Evolutionary conservation across 2,329 filamentous ascomycete species (phyloP), one percentile per base, ranked within the genome.

Genomic region (Pseudopithomyces chartarum): DNA sequence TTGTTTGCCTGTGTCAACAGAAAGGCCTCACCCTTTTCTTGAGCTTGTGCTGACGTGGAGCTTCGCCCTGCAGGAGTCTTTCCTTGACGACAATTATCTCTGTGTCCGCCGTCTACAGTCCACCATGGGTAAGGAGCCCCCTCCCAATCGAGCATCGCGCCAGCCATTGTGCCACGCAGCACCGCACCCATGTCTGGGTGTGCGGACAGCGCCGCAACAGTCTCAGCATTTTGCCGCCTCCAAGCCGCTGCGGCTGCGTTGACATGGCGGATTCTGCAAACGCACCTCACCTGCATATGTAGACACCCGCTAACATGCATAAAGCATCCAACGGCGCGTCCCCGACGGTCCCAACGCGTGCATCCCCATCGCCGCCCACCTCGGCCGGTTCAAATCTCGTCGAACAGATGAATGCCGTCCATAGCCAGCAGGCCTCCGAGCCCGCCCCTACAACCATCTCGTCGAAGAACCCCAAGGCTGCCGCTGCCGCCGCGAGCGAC

Each of bases 401-500:
- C 64, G 83, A 86, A 67, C 81, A 82, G 71, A 84, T 81, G 75
- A 86, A 83, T 73, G 79, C 82, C 43, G 82, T 85, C 80, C 69
- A 75, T 60, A 80, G 79, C 66, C 82, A 81, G 48, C 58, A 65
- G 20, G 51, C 55, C 46, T 56, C 76, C 78, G 51, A 54, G 49
- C 55, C 76, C 78, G 63, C 80, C 77, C 64, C 77, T 76, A 62
- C 63, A 73, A 88, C 86, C 23, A 83, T 88, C 67, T 84, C 80
- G 73, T 87, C 85, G 50, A 87, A 84, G 76, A 85, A 88, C 70
- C 86, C 86, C 56, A 88, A 88, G 73, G 76, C 77, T 58, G 79
- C 81, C 58, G 77, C 81, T 54, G 73, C 80, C 68, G 73, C 80
- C 65, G 77, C 79, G 51, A 76, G 76, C 65, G 75, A 84, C 66